These are phyloP conservation scores for Triangularia setosa DNA, from an alignment of 2,329 filamentous ascomycete species.

Conservation along the genomic window DNA sequence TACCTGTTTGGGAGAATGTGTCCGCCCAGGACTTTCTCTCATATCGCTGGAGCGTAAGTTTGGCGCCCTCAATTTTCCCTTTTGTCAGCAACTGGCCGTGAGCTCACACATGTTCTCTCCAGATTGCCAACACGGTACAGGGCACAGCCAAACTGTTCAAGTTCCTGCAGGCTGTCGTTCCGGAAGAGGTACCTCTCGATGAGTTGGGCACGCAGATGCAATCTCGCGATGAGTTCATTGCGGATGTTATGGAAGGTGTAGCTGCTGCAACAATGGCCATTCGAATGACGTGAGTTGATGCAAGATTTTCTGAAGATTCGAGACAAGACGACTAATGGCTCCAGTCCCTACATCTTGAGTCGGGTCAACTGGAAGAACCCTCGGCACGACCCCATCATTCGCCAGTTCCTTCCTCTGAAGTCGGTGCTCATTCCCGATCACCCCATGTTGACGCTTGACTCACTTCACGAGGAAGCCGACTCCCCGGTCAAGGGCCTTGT, in stretches of 20 bases:
- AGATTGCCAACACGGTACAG: constrained; percentile 49
- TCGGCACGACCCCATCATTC: constrained; percentile 54
- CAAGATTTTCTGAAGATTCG: not conserved
- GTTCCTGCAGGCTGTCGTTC: constrained; percentile 49
- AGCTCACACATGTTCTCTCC: not conserved
- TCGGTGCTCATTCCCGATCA: constrained; percentile 53
- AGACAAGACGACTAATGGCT: not conserved
- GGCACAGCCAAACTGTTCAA: constrained; percentile 41
- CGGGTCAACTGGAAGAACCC: constrained; percentile 57
- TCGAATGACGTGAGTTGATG: constrained; percentile 45
- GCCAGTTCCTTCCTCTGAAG: constrained; percentile 56
- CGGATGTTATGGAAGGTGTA: constrained; percentile 51
- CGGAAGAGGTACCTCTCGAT: constrained; percentile 43
- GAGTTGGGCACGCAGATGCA: constrained; percentile 33
- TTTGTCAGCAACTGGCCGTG: not conserved
- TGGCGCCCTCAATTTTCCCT: not conserved
- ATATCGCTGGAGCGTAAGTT: constrained; percentile 52
- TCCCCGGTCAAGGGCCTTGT: constrained; percentile 55
- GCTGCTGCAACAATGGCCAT: constrained; percentile 55
- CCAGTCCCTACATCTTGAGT: constrained; percentile 54
- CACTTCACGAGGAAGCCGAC: constrained; percentile 54
- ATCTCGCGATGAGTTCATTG: constrained; percentile 50
- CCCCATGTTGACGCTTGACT: constrained; percentile 51
- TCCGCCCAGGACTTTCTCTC: constrained; percentile 46
- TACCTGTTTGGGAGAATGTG: constrained; percentile 48